Evolutionary conservation across 2,329 filamentous ascomycete genomes (phyloP).

Genomic region (Simplicillium aogashimaense): DNA sequence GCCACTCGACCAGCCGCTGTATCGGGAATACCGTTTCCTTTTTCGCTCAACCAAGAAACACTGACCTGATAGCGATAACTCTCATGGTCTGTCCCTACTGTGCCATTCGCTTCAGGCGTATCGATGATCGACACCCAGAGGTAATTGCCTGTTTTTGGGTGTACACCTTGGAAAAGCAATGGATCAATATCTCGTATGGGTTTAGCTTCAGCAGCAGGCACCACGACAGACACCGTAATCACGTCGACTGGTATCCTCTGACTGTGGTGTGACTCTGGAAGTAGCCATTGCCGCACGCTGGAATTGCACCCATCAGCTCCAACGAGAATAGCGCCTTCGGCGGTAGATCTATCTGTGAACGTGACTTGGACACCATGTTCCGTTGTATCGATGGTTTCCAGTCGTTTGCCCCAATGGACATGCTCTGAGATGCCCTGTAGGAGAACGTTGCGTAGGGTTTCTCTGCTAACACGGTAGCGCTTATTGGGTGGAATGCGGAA

Average conservation of each 20-base stretch:
- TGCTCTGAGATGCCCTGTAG: constrained; percentile 15
- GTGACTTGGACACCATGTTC: constrained; percentile 14
- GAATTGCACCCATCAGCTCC: constrained; percentile 30
- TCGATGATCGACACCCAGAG: constrained; percentile 39
- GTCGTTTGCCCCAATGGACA: constrained; percentile 21
- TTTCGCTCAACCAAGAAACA: constrained; percentile 32
- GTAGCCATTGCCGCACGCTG: constrained; percentile 22
- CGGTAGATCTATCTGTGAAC: constrained; percentile 21
- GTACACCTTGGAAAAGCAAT: constrained; percentile 41
- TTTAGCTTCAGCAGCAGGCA: constrained; percentile 26
- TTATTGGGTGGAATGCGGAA: constrained; percentile 27
- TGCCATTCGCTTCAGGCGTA: constrained; percentile 25
- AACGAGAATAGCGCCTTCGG: constrained; percentile 22
- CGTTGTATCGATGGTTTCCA: constrained; percentile 14
- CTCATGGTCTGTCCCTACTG: constrained; percentile 16
- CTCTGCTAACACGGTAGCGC: constrained; percentile 24
- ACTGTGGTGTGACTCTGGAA: constrained; percentile 19
- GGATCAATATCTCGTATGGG: constrained; percentile 38
- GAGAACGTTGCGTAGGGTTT: constrained; percentile 21
- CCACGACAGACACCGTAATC: constrained; percentile 24
- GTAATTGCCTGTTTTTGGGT: constrained; percentile 38
- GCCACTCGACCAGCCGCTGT: constrained; percentile 20
- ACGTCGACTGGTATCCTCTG: constrained; percentile 24
- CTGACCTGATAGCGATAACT: constrained; percentile 33
- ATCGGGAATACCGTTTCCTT: constrained; percentile 20